phyloP scores from a whole-genome alignment of 371 early-diverging fungal genomes.

The Lichtheimia corymbifera region DNA sequence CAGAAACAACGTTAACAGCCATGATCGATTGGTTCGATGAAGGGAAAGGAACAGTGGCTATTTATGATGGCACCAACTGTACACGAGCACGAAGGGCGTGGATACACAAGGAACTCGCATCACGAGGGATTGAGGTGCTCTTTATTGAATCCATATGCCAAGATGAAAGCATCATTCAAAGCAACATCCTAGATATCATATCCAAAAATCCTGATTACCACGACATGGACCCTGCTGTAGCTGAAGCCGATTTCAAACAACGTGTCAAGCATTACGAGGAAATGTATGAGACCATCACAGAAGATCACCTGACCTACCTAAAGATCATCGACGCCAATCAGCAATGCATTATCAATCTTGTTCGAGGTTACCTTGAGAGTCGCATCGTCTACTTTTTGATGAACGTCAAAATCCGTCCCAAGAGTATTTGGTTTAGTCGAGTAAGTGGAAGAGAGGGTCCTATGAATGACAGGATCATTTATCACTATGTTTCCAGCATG shows the following conservation, averaged over 20 bases:
- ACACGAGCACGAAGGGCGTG: constrained; percentile 77
- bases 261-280: constrained; percentile 90
- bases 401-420: constrained; percentile 94
- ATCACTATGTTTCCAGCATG: constrained; percentile 46
- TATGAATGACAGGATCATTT: background rate
- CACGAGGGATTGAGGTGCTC: constrained; percentile 81
- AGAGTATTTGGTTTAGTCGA: constrained; percentile 87
- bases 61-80: constrained; percentile 97
- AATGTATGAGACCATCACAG: constrained; percentile 84
- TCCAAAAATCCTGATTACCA: constrained; percentile 91
- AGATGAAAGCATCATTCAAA: constrained; percentile 78
- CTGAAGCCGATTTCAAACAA: constrained; percentile 84
- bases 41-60: constrained; percentile 78
- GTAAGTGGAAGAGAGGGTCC: constrained; percentile 27
- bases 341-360: constrained; percentile 21
- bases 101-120: constrained; percentile 65
- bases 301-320: constrained; percentile 72
- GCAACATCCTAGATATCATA: constrained; percentile 93
- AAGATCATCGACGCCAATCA: constrained; percentile 80
- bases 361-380: constrained; percentile 88
- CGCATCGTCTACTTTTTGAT: constrained; percentile 96
- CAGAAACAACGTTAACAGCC: constrained; percentile 82
- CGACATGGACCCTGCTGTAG: constrained; percentile 71
- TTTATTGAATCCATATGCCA: constrained; percentile 96
- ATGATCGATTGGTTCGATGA: constrained; percentile 90